A percentile compares a stretch with the other conserved stretches of the same genome.
Conservation (phyloP, 139 green algal genomes). For the Spirogloea muscicola region DNA sequence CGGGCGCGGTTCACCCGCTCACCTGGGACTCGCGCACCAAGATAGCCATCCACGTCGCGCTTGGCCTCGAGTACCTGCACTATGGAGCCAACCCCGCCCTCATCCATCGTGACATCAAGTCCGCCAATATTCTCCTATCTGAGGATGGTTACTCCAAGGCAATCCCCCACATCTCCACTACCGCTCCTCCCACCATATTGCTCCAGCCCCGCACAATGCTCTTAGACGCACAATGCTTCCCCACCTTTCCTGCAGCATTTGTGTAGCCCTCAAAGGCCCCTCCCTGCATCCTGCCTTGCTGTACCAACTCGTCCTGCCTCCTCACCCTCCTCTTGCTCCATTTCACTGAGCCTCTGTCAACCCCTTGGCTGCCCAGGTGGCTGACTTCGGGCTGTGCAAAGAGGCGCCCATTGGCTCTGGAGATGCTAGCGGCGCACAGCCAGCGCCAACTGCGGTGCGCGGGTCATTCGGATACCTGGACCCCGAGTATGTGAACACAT, state of each 20-base stretch:
- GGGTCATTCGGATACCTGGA: constrained; percentile 35
- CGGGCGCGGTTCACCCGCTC: constrained; percentile 9
- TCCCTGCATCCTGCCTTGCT: too few species aligned
- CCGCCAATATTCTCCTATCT: constrained; percentile 15
- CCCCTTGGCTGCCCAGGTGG: too few species aligned
- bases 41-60: constrained; percentile 30
- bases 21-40: constrained; percentile 33
- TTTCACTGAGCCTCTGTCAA: too few species aligned
- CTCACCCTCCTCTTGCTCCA: too few species aligned
- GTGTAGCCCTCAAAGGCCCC: too few species aligned
- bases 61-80: constrained; percentile 31
- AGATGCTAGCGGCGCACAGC: too few species aligned
- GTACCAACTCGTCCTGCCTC: too few species aligned
- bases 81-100: constrained; percentile 29
- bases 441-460: constrained; percentile 16
- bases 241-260: too few species aligned
- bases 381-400: constrained; percentile 30
- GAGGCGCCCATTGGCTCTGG: constrained; percentile 22
- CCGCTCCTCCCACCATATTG: too few species aligned
- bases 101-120: constrained; percentile 35
- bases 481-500: constrained; percentile 34
- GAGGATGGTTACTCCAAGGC: constrained; percentile 39
- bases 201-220: too few species aligned
- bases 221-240: too few species aligned
- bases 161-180: too few species aligned